Conservation (phyloP, 2,329 filamentous ascomycete genomes). For the Aspergillus awamori region DNA sequence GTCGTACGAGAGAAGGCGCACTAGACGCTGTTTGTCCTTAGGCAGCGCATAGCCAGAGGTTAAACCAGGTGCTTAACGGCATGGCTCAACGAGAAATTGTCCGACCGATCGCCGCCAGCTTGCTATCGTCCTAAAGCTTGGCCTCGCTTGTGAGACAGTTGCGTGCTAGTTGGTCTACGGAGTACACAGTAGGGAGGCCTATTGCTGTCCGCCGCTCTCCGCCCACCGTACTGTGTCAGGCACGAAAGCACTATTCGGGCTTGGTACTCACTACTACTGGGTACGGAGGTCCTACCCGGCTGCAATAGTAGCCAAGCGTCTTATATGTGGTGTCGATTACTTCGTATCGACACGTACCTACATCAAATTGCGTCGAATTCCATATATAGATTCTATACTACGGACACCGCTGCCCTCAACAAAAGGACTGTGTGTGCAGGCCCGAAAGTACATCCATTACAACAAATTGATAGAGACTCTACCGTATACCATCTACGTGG, state of each 20-base stretch:
- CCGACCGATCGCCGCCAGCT: constrained; percentile 8
- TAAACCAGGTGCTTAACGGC: constrained; percentile 6
- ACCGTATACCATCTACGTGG: background rate
- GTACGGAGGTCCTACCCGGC: constrained; percentile 2
- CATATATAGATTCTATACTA: background rate
- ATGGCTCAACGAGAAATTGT: constrained; percentile 12
- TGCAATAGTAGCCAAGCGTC: background rate
- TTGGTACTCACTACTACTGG: background rate
- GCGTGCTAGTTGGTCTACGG: background rate
- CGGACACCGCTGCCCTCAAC: background rate
- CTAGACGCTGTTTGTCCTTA: constrained; percentile 8
- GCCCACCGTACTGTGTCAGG: background rate
- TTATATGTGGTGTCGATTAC: background rate
- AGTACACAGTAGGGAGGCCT: no score
- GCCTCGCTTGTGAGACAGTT: constrained; percentile 13
- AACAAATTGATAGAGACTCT: background rate
- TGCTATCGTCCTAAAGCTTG: constrained; percentile 22
- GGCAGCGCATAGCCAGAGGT: constrained; percentile 2
- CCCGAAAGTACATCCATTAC: no score
- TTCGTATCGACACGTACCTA: background rate
- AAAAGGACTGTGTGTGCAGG: no score
- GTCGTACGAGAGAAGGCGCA: constrained; percentile 2
- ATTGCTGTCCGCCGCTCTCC: background rate
- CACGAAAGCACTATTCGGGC: background rate
- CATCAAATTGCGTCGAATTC: background rate